Base-by-base conservation (phyloP, 768 basidiomycete species). In the Trametes maxima region DNA sequence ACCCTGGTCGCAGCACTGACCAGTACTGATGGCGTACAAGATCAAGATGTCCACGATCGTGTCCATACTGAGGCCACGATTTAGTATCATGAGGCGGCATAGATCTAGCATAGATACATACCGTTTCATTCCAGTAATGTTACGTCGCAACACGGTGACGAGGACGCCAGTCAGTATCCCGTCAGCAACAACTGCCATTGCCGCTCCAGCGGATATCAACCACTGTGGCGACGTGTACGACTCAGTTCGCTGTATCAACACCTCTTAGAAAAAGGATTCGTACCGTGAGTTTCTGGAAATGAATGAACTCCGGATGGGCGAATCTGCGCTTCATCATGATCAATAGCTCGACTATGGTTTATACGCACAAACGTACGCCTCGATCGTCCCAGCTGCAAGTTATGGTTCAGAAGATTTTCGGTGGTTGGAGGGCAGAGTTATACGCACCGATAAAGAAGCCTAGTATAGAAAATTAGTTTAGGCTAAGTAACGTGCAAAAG, bases 191-290 rank as follows among this genome's bases (percentile, higher is more conserved):
- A 42, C 40, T 22, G 57, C 57, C 57, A 58, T 58, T 8, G 48
- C 57, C 5, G 57, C 57, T 17, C 57, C 57, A 2, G 46, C 57
- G 14, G 57, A 58, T 16, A 58, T 50, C 25, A 58, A 42, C 57
- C 57, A 58, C 57, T 58, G 17, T n/a, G 13, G 42, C 7, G 21
- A 2, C 3, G 24, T n/a, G n/a, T n/a, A n/a, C n/a, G n/a, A n/a
- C n/a, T n/a, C n/a, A n/a, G n/a, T n/a, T n/a, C n/a, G n/a, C n/a
- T n/a, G n/a, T n/a, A n/a, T n/a, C n/a, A 33, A 33, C 28, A 22
- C 16, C 6, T 43, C 12, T 1, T 12, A 14, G 3, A 22, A 4
- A 47, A 3, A 19, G 33, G 21, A 25, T 22, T 14, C 48, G 24
- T 6, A 58, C 57, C 28, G 57, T 58, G 40, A 19, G 51, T 21